phyloP scores from a whole-genome alignment of 73 alveolate species.

The Breviolum minutum region DNA sequence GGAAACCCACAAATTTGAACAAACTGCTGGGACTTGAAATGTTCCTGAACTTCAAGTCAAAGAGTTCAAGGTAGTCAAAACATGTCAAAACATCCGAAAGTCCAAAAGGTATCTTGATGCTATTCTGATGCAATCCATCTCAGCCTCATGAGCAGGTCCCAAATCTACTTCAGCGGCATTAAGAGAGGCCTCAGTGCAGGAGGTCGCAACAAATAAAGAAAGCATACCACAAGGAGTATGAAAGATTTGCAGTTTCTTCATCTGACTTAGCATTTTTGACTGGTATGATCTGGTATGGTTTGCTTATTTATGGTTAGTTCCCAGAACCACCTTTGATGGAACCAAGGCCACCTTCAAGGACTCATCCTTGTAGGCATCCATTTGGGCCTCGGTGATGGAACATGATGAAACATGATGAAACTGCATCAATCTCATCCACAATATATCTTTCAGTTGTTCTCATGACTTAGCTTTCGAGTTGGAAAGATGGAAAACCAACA shows the following conservation, averaged over 20 bases:
- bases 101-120: neutral
- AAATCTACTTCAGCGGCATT: slow-evolving; percentile 49
- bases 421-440: too few relatives aligned
- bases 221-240: neutral
- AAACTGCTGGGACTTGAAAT: neutral
- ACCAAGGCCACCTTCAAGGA: neutral
- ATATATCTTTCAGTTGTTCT: too few relatives aligned
- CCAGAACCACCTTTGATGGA: too few relatives aligned
- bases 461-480: too few relatives aligned
- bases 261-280: neutral
- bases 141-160: slow-evolving; percentile 67
- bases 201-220: neutral
- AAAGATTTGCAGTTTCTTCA: neutral
- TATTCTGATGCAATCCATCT: neutral
- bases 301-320: too few relatives aligned
- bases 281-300: neutral
- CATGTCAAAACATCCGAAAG: neutral
- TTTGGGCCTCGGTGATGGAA: neutral
- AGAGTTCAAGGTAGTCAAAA: neutral
- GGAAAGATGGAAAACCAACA: too few relatives aligned
- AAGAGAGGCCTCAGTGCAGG: neutral
- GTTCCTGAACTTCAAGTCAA: neutral
- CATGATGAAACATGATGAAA: too few relatives aligned
- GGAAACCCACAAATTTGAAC: neutral
- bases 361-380: slow-evolving; percentile 16